Evolutionary conservation across 1,284 basidiomycete species (phyloP).

Genomic region (Caloboletus firmus): DNA sequence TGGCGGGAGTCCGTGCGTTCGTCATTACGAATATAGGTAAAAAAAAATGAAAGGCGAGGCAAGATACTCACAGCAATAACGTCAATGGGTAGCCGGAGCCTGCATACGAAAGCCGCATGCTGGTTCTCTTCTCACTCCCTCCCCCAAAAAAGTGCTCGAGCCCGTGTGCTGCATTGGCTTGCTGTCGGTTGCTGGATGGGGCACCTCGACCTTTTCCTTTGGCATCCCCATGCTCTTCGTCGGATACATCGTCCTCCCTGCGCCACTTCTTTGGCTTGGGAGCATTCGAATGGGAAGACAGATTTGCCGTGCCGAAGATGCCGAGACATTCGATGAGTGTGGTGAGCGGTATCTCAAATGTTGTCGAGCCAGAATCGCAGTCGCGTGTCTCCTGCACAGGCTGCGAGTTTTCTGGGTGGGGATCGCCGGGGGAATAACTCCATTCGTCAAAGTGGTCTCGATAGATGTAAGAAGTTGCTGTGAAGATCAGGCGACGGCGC

Average conservation of each 20-base stretch:
- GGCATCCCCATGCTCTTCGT: constrained; percentile 36
- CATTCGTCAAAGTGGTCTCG: constrained; percentile 77
- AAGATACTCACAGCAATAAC: constrained; percentile 69
- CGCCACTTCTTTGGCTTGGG: constrained; percentile 48
- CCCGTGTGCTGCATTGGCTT: constrained; percentile 16
- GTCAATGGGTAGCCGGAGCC: constrained; percentile 80
- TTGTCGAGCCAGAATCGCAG: constrained; percentile 34
- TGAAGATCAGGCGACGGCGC: neutral
- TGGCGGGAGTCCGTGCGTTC: neutral
- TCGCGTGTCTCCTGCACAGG: constrained; percentile 10
- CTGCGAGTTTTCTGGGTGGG: constrained; percentile 25
- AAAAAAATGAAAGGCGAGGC: constrained; percentile 1
- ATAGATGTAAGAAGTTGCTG: constrained; percentile 87
- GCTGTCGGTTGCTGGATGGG: constrained; percentile 8
- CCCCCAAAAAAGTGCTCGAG: constrained; percentile 55
- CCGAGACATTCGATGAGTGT: constrained; percentile 87
- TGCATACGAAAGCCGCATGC: constrained; percentile 82
- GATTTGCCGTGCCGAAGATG: constrained; percentile 81
- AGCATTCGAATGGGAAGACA: constrained; percentile 29
- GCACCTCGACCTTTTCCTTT: constrained; percentile 23
- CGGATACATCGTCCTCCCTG: constrained; percentile 50
- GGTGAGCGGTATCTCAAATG: constrained; percentile 82
- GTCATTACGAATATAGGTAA: neutral
- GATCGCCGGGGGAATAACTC: constrained; percentile 18
- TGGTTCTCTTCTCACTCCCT: constrained; percentile 64